Percentiles rank a stretch among this genome's conserved stretches.
Evolutionary conservation across 2,329 filamentous ascomycete genomes (phyloP).

Genomic region (Exophiala aquamarina): DNA sequence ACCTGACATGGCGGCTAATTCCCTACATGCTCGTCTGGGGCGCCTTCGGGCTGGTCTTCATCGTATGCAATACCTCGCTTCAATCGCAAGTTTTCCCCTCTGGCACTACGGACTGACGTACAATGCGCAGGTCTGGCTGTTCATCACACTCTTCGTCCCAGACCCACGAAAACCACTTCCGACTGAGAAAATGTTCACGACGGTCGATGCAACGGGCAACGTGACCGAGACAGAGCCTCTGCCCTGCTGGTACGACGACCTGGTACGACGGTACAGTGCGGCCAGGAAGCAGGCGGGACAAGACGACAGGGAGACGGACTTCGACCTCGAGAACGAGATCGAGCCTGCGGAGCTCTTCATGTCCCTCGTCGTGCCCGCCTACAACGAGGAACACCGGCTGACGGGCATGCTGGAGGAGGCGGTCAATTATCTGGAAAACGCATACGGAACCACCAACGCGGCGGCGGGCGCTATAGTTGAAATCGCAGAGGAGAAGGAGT

Average conservation of each 20-base stretch:
- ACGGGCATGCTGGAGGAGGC: conserved; percentile 86
- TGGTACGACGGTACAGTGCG: conserved; percentile 55
- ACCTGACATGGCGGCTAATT: conserved; percentile 22
- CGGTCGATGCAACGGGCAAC: conserved; percentile 65
- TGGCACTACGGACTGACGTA: conserved; percentile 4
- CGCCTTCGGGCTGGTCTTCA: conserved; percentile 18
- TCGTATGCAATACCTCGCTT: conserved; percentile 12
- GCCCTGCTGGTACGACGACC: conserved; percentile 85
- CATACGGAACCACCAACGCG: conserved; percentile 60
- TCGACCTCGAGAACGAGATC: conserved; percentile 50
- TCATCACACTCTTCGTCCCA: conserved; percentile 75
- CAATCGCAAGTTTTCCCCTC: conserved; percentile 4
- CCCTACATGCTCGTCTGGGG: conserved; percentile 28
- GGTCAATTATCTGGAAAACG: conserved; percentile 76
- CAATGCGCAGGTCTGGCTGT: conserved; percentile 58
- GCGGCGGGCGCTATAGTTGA: background rate
- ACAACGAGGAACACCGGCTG: conserved; percentile 86
- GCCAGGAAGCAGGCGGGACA: conserved; percentile 39
- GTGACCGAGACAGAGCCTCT: conserved; percentile 57
- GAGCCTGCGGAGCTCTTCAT: conserved; percentile 79
- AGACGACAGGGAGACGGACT: conserved; percentile 23
- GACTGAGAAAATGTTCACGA: conserved; percentile 84
- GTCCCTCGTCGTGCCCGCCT: conserved; percentile 90
- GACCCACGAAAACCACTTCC: conserved; percentile 70
- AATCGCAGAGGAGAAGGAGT: conserved; percentile 64